These are phyloP conservation scores for Ophiosphaerella narmari DNA, from an alignment of 2,329 filamentous ascomycete species.

Conservation along the genomic window DNA sequence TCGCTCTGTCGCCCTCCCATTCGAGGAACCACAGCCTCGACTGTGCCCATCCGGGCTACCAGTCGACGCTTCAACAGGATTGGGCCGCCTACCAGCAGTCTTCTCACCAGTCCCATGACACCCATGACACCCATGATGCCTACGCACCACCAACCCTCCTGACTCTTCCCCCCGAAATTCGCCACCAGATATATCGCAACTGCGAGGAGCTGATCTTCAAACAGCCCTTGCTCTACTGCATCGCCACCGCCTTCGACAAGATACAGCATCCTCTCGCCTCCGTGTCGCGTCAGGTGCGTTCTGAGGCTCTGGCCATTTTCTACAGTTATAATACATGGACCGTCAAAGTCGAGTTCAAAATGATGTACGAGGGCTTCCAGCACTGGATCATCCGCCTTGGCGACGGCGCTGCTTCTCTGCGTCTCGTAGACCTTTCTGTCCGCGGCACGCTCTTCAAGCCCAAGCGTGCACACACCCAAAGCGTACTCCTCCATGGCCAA, in stretches of 20 bases:
- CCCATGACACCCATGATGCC: constrained; percentile 5
- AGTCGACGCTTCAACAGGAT: constrained; percentile 19
- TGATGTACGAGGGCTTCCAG: constrained; percentile 48
- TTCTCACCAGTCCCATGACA: constrained; percentile 6
- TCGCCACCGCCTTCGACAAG: constrained; percentile 42
- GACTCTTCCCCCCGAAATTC: constrained; percentile 44
- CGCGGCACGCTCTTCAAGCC: constrained; percentile 42
- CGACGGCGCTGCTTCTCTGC: constrained; percentile 34
- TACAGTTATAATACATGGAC: constrained; percentile 48
- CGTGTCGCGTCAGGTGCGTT: constrained; percentile 41
- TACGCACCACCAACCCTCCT: constrained; percentile 33
- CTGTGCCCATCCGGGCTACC: constrained; percentile 15
- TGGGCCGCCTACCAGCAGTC: constrained; percentile 26
- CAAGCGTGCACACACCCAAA: constrained; percentile 28
- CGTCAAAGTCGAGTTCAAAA: constrained; percentile 46
- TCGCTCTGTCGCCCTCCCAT: constrained; percentile 32
- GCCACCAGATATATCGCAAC: constrained; percentile 44
- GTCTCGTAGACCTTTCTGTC: constrained; percentile 40
- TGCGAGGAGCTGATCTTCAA: constrained; percentile 42
- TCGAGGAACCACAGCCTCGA: constrained; percentile 29
- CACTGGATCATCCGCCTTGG: constrained; percentile 46
- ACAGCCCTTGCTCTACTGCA: constrained; percentile 48
- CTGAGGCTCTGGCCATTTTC: constrained; percentile 46
- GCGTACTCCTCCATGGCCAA: constrained; percentile 24
- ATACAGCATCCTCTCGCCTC: constrained; percentile 46